Evolutionary conservation across 2,329 filamentous ascomycete species (phyloP).

Genomic region (Teratosphaeria destructans): DNA sequence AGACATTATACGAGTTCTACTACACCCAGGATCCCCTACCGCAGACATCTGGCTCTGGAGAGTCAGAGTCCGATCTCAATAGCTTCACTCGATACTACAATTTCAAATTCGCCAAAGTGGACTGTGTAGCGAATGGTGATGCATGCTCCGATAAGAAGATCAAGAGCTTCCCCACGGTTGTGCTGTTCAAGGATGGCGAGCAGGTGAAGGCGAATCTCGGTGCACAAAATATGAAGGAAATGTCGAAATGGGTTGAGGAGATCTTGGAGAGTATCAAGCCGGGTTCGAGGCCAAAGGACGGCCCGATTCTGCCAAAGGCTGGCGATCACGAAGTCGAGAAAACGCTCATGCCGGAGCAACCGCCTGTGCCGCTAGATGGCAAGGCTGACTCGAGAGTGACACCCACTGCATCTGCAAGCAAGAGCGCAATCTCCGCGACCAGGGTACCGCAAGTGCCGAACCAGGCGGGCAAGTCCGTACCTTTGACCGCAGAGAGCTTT

Average conservation of each 20-base stretch:
- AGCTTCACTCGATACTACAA: conserved; percentile 76
- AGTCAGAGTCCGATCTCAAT: conserved; percentile 43
- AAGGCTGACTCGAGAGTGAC: conserved; percentile 17
- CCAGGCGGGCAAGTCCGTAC: conserved; percentile 60
- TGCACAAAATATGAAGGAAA: conserved; percentile 52
- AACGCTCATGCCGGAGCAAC: conserved; percentile 7
- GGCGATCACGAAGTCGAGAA: conserved; percentile 47
- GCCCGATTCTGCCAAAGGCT: conserved; percentile 58
- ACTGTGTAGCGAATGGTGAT: conserved; percentile 76
- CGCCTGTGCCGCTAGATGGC: conserved; percentile 1
- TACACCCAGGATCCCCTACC: conserved; percentile 68
- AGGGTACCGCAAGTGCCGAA: conserved; percentile 45
- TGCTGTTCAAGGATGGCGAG: conserved; percentile 70
- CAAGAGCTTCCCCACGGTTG: conserved; percentile 62
- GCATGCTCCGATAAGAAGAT: conserved; percentile 62
- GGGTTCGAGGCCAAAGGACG: conserved; percentile 61
- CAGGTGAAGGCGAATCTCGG: conserved; percentile 54
- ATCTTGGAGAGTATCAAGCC: conserved; percentile 69
- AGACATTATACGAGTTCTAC: conserved; percentile 93
- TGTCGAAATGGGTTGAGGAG: conserved; percentile 65
- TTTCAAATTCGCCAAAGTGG: conserved; percentile 75
- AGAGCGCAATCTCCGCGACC: conserved; percentile 37
- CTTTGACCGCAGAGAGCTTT: conserved; percentile 76
- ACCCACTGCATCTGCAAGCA: conserved; percentile 26
- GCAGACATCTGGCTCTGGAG: conserved; percentile 35